A percentile compares a stretch with the other conserved stretches of the same genome.
Evolutionary conservation across 768 basidiomycete species (phyloP).

Genomic region (Pleurotus ostreatus): DNA sequence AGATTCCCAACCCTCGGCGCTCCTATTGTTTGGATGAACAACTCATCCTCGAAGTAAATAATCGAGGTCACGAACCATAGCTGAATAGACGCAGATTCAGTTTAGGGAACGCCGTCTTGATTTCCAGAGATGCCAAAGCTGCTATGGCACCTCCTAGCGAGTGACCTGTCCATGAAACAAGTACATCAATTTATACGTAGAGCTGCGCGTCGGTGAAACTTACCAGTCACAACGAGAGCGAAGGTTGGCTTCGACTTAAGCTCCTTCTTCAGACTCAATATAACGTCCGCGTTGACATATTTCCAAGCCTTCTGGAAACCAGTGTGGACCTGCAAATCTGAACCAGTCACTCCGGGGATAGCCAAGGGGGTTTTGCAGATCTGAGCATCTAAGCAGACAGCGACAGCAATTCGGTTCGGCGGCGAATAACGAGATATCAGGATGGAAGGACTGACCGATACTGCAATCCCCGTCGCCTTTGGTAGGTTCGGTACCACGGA

Average conservation of each 20-base stretch:
- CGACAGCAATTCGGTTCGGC: not conserved
- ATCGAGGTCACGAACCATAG: not conserved
- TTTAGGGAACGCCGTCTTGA: not conserved
- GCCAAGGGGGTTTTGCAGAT: not conserved
- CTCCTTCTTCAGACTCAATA: not conserved
- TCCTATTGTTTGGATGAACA: not conserved
- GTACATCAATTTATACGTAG: not conserved
- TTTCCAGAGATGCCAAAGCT: not conserved
- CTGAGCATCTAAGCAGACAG: not conserved
- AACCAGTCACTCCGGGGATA: not conserved
- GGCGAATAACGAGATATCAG: not conserved
- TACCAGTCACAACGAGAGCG: not conserved
- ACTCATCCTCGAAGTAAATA: not conserved
- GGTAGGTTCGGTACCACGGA: not conserved
- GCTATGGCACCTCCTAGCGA: slow-evolving; percentile 1
- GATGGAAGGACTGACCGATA: not conserved
- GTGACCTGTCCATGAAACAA: not conserved
- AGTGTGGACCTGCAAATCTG: not conserved
- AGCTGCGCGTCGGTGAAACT: not conserved
- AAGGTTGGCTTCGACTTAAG: slow-evolving; percentile 3
- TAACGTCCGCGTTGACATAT: not conserved
- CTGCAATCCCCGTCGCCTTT: not conserved
- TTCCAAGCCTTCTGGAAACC: not conserved
- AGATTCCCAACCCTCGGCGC: slow-evolving; percentile 3
- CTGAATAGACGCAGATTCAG: not conserved